Conservation (phyloP, 2,329 filamentous ascomycete species). For the Fusarium sp. region DNA sequence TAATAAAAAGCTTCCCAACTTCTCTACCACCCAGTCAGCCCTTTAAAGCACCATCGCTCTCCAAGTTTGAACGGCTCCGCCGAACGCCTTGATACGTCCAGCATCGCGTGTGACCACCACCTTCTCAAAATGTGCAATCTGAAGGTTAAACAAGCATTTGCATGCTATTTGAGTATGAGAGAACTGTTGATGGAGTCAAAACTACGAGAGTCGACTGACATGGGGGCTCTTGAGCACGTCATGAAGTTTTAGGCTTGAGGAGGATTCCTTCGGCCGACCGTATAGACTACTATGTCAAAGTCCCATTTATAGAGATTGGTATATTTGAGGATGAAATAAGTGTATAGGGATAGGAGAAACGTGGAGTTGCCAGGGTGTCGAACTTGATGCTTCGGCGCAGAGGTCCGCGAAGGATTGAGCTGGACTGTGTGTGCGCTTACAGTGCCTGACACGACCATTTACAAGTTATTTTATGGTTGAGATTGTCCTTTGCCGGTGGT, state of each 20-base stretch:
- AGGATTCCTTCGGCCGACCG: not conserved
- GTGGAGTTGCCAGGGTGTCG: constrained; percentile 14
- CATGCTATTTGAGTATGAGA: not conserved
- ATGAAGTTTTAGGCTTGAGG: constrained; percentile 43
- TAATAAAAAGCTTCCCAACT: constrained; percentile 11
- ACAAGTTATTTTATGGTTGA: too few relatives aligned
- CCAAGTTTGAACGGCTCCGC: constrained; percentile 2
- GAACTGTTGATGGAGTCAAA: not conserved
- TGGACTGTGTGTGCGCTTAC: constrained; percentile 39
- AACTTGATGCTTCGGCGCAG: constrained; percentile 43
- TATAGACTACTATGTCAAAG: too few relatives aligned
- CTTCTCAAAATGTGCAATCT: not conserved
- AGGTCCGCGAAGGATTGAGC: constrained; percentile 41
- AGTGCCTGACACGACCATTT: too few relatives aligned
- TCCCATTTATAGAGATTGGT: not conserved
- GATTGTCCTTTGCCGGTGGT: not conserved
- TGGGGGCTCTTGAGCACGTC: constrained; percentile 36
- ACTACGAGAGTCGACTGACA: constrained; percentile 25
- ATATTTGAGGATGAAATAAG: constrained; percentile 38
- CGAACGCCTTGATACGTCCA: not conserved
- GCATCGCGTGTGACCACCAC: not conserved
- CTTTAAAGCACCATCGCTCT: not conserved
- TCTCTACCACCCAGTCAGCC: constrained; percentile 6
- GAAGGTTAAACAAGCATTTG: constrained; percentile 12
- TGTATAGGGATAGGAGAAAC: constrained; percentile 36